Evolutionary conservation across 2,329 filamentous ascomycete species (phyloP).

Genomic region (Saccharata proteae): DNA sequence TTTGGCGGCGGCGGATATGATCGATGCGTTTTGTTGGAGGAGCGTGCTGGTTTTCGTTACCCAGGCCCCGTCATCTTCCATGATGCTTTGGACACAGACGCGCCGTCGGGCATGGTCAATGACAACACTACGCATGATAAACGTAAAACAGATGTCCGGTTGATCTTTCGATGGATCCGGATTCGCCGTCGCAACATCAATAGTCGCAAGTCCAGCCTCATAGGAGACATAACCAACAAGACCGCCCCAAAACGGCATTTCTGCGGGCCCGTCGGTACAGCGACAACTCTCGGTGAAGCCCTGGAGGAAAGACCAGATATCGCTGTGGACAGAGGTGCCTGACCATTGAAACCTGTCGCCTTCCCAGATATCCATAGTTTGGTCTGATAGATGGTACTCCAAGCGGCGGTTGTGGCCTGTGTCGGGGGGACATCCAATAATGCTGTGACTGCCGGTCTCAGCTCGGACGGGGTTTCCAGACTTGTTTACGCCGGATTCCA

Average conservation of each 20-base stretch:
- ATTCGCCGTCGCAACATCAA: conserved; percentile 34
- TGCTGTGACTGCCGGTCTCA: conserved; percentile 54
- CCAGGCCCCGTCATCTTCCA: conserved; percentile 34
- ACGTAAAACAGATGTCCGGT: conserved; percentile 66
- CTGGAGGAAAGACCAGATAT: conserved; percentile 30
- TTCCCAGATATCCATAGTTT: conserved; percentile 18
- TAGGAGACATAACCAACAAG: conserved; percentile 79
- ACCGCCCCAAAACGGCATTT: conserved; percentile 61
- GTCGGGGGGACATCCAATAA: conserved; percentile 59
- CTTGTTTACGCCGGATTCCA: conserved; percentile 32
- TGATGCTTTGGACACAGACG: conserved; percentile 58
- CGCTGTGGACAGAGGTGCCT: conserved; percentile 15
- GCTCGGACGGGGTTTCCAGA: conserved; percentile 24
- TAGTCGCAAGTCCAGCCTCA: conserved; percentile 60
- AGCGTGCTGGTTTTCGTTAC: conserved; percentile 22
- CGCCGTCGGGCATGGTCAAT: conserved; percentile 55
- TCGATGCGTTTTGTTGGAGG: not conserved
- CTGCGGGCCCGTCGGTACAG: conserved; percentile 18
- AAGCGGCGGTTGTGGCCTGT: conserved; percentile 19
- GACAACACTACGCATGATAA: conserved; percentile 66
- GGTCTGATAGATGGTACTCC: conserved; percentile 20
- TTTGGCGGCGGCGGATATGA: too few species aligned
- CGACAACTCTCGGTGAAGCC: conserved; percentile 20
- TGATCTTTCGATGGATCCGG: conserved; percentile 10
- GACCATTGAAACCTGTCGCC: too few species aligned